Conservation (phyloP, 148 eudicot species). For the Fallopia convolvulus region DNA sequence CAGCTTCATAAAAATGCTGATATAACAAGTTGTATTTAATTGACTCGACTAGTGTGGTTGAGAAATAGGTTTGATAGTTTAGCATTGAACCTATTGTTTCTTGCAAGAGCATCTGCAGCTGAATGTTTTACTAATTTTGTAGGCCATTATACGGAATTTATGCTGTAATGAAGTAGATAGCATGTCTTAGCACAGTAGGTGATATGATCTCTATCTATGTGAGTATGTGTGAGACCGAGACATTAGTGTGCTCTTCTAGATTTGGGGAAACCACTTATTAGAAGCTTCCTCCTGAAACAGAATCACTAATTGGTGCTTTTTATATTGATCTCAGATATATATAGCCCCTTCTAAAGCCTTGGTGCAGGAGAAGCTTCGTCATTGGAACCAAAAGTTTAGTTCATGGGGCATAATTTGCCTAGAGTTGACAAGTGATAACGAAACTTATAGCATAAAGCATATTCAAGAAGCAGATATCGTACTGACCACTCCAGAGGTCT, state of each 20-base stretch:
- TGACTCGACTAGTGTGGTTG: neutral
- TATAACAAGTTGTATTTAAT: neutral
- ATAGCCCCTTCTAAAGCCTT: constrained; percentile 96
- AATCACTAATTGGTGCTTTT: constrained; percentile 8
- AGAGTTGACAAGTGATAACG: constrained; percentile 95
- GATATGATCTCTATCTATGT: neutral
- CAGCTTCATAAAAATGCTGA: neutral
- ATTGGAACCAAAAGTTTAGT: constrained; percentile 77
- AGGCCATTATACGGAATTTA: neutral
- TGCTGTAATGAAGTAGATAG: neutral
- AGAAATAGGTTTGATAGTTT: neutral
- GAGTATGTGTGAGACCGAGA: neutral
- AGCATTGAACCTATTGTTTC: neutral
- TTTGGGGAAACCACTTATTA: neutral
- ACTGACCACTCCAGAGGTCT: constrained; percentile 95
- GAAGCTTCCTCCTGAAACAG: constrained; percentile 2
- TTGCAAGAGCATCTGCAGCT: neutral
- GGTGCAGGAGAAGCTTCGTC: constrained; percentile 95
- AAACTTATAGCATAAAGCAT: constrained; percentile 48
- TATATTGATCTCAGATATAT: constrained; percentile 47
- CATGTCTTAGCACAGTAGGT: neutral
- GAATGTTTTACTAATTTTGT: neutral
- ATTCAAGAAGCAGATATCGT: constrained; percentile 91
- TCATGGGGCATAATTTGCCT: constrained; percentile 73
- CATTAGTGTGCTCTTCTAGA: neutral